Percentiles rank a stretch among this genome's conserved stretches.
These are phyloP conservation scores for Rhodotorula diobovata DNA, from an alignment of 768 basidiomycete species.

Conservation along the genomic window DNA sequence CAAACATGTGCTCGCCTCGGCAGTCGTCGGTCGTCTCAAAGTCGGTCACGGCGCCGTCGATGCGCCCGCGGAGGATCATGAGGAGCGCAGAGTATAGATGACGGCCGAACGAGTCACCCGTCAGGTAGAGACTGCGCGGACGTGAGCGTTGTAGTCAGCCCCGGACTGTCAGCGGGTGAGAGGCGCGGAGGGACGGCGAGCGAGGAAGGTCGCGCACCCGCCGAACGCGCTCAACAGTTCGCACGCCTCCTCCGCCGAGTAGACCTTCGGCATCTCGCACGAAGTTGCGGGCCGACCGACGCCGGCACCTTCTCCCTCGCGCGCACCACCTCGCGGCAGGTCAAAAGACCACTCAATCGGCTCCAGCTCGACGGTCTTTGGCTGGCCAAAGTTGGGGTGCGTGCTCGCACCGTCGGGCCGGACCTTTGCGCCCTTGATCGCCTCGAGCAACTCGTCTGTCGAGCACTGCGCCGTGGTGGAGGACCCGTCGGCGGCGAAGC, in stretches of 20 bases:
- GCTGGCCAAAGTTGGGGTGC: background rate
- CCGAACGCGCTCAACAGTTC: conserved; percentile 16
- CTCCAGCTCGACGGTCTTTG: background rate
- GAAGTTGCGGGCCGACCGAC: background rate
- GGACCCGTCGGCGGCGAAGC: background rate
- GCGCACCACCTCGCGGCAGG: background rate
- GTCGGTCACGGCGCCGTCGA: conserved; percentile 12
- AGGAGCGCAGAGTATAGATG: conserved; percentile 15
- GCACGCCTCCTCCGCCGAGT: conserved; percentile 16
- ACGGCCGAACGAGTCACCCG: conserved; percentile 19
- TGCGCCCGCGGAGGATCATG: conserved; percentile 10
- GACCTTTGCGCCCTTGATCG: background rate
- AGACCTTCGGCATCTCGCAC: conserved; percentile 1
- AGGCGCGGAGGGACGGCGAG: too few species aligned
- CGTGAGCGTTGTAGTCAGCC: background rate
- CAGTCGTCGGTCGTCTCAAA: background rate
- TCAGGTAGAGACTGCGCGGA: background rate
- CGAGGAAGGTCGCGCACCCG: background rate
- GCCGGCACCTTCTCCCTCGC: background rate
- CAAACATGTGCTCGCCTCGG: conserved; percentile 10
- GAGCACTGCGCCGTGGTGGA: background rate
- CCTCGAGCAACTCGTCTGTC: background rate
- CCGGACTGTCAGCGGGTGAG: background rate
- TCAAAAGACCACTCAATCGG: conserved; percentile 19
- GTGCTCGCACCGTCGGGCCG: background rate